A percentile compares a stretch with the other conserved stretches of the same genome.
phyloP scores from a whole-genome alignment of 257 asterid genomes.

The Datura wrightii region DNA sequence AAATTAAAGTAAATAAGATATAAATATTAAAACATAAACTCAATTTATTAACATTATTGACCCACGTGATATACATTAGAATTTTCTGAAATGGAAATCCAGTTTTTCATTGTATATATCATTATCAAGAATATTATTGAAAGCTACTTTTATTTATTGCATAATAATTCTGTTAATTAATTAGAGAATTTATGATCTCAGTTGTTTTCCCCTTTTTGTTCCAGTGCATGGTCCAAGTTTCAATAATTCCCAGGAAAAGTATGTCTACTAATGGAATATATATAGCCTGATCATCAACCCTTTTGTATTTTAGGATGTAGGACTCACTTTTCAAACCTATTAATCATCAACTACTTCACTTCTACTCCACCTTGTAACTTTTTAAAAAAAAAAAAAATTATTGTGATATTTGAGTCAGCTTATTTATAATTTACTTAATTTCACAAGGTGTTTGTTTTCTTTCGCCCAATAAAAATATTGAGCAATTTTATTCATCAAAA shows the following conservation, averaged over 20 bases:
- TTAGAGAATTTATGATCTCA: background rate
- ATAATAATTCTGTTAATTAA: background rate
- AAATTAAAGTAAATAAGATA: no score
- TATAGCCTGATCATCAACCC: constrained; percentile 5
- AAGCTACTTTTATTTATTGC: background rate
- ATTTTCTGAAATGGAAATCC: no score
- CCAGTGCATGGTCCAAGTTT: background rate
- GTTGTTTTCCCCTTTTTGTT: background rate
- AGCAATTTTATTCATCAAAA: no score
- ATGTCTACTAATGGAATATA: background rate
- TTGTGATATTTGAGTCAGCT: background rate
- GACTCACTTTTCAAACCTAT: constrained; percentile 22
- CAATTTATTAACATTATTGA: no score
- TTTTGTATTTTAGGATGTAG: background rate
- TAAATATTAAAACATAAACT: no score
- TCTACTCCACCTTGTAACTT: background rate
- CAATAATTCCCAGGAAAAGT: background rate
- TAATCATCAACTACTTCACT: background rate
- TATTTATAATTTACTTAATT: background rate
- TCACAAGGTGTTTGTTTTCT: background rate
- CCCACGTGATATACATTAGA: no score
- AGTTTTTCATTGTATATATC: background rate
- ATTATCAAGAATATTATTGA: background rate
- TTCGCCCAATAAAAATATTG: background rate
- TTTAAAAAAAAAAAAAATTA: no score